Conservation (phyloP, 108 stramenopile genomes). For the Epithemia pelagica region DNA sequence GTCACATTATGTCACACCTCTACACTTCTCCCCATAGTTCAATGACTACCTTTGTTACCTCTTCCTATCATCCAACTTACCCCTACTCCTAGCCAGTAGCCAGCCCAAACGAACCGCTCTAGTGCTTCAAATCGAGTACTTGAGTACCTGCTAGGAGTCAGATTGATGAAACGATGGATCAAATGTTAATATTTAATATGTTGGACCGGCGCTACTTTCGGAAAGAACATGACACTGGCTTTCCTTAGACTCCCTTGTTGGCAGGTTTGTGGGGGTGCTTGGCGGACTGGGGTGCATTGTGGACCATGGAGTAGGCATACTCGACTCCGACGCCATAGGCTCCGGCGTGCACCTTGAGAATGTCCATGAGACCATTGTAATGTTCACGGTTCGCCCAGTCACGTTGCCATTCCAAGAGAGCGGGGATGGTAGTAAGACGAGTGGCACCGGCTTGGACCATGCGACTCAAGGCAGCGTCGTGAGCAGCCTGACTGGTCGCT, state of each 20-base stretch:
- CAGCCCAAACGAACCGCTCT: too few species aligned
- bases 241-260: background rate
- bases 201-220: too few species aligned
- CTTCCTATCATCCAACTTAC: too few species aligned
- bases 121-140: too few species aligned
- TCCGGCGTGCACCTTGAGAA: conserved; percentile 2
- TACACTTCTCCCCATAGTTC: too few species aligned
- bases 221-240: too few species aligned
- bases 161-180: too few species aligned
- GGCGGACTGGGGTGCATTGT: conserved; percentile 1
- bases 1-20: too few species aligned
- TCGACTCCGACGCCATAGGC: conserved; percentile 2
- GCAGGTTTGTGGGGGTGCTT: background rate
- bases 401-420: conserved; percentile 3
- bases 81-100: too few species aligned
- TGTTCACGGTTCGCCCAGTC: conserved; percentile 2
- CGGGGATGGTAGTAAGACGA: background rate
- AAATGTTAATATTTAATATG: too few species aligned
- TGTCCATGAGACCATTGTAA: background rate
- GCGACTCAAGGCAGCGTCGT: conserved; percentile 3
- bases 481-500: conserved; percentile 2
- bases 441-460: conserved; percentile 3
- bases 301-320: conserved; percentile 6
- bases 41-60: too few species aligned
- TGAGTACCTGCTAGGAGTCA: too few species aligned